Evolutionary conservation across 768 basidiomycete species (phyloP).

Genomic region (Hericium coralloides): DNA sequence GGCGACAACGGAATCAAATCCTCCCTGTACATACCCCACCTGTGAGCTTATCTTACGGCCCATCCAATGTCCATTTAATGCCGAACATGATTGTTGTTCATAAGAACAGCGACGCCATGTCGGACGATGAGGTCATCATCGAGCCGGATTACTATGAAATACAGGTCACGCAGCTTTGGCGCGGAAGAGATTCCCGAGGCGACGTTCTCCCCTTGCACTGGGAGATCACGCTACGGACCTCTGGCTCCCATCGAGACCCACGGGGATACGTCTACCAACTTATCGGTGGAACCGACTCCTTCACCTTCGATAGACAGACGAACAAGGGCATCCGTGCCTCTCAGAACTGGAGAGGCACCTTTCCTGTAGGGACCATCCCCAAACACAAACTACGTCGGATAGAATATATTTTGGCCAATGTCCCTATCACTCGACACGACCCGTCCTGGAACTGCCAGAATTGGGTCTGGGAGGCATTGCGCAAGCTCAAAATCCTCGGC

Average conservation of each 20-base stretch:
- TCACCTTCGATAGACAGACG: slow-evolving; percentile 7
- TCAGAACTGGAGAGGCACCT: slow-evolving; percentile 12
- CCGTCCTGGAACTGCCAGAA: slow-evolving; percentile 15
- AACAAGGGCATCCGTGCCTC: slow-evolving; percentile 1
- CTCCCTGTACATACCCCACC: too few relatives aligned
- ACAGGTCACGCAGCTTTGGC: slow-evolving; percentile 14
- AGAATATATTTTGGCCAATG: slow-evolving; percentile 11
- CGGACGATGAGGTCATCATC: slow-evolving; percentile 1
- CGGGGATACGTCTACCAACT: slow-evolving; percentile 10
- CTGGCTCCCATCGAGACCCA: slow-evolving; percentile 7
- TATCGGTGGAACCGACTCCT: slow-evolving; percentile 13
- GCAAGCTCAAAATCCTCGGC: slow-evolving; percentile 7
- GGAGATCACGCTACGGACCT: slow-evolving; percentile 14
- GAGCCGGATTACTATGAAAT: not conserved
- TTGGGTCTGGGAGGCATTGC: slow-evolving; percentile 13
- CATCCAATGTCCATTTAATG: too few relatives aligned
- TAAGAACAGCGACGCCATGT: slow-evolving; percentile 1
- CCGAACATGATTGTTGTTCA: too few relatives aligned
- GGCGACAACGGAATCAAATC: too few relatives aligned
- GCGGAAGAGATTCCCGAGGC: slow-evolving; percentile 9
- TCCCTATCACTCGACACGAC: slow-evolving; percentile 11
- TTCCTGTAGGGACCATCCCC: slow-evolving; percentile 11
- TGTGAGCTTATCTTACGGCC: too few relatives aligned
- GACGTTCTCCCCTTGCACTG: slow-evolving; percentile 12
- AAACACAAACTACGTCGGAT: slow-evolving; percentile 6